A percentile compares a stretch with the other conserved stretches of the same genome.
Conservation (phyloP, 2,329 filamentous ascomycete species). For the Fusarium sp. region DNA sequence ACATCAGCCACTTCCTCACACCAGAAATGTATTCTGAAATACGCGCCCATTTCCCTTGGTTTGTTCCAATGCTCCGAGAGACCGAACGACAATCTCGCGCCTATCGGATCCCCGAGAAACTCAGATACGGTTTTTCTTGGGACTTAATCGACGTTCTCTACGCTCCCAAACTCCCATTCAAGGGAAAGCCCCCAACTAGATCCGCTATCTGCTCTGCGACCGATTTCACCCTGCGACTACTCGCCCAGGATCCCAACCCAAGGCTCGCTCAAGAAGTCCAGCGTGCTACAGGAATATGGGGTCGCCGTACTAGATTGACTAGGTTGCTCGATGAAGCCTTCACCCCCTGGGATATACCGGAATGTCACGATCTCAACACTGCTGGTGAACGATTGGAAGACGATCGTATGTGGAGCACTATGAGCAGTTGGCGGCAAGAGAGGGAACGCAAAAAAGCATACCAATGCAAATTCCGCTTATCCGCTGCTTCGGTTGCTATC, state of each 20-base stretch:
- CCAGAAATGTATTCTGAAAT: background rate
- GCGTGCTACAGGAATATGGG: background rate
- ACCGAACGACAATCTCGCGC: background rate
- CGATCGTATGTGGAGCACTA: background rate
- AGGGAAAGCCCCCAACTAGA: background rate
- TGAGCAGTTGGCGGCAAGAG: background rate
- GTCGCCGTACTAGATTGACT: fast-evolving
- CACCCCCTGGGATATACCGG: background rate
- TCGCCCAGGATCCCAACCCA: background rate
- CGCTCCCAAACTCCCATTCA: background rate
- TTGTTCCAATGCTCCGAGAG: background rate
- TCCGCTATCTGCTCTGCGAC: background rate
- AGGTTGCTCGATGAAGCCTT: background rate
- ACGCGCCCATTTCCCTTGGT: background rate
- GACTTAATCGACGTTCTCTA: too few species aligned
- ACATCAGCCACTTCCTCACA: background rate
- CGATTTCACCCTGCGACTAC: background rate
- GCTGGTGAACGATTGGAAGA: background rate
- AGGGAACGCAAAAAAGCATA: background rate
- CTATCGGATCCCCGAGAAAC: too few species aligned
- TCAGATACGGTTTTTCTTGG: too few species aligned
- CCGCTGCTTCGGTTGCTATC: background rate
- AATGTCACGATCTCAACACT: background rate
- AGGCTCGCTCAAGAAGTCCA: background rate
- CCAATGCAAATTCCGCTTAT: slow-evolving; percentile 2